phyloP scores from a whole-genome alignment of 1,139 yeast genomes.

The Protomyces lactucae-debilis region DNA sequence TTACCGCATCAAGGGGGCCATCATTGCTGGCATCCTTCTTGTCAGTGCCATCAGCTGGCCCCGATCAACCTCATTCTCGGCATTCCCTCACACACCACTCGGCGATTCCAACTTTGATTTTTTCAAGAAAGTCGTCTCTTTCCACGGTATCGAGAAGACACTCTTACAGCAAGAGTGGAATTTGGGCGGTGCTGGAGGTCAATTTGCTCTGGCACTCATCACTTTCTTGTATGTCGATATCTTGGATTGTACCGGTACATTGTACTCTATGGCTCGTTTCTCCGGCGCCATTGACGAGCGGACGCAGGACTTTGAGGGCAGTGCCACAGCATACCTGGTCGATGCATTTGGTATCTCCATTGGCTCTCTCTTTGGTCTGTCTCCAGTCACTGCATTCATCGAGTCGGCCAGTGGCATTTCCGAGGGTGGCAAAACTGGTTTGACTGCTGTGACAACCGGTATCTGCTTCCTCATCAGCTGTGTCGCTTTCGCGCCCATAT shows the following conservation, averaged over 20 bases:
- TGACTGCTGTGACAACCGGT: constrained; percentile 31
- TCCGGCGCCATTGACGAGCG: constrained; percentile 30
- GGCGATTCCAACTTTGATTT: constrained; percentile 31
- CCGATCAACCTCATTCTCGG: constrained; percentile 28
- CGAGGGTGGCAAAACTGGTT: constrained; percentile 33
- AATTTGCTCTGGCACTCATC: constrained; percentile 32
- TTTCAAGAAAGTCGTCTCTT: constrained; percentile 32
- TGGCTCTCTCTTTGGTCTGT: constrained; percentile 32
- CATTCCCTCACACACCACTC: constrained; percentile 30
- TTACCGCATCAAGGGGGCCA: constrained; percentile 33
- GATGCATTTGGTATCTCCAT: constrained; percentile 32
- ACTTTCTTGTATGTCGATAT: constrained; percentile 33
- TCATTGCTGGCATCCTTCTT: constrained; percentile 31
- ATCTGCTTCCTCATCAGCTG: constrained; percentile 32
- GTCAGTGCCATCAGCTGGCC: constrained; percentile 34
- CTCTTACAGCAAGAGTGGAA: constrained; percentile 32
- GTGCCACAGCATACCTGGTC: constrained; percentile 32
- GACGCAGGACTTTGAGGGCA: constrained; percentile 33
- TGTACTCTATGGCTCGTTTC: constrained; percentile 33
- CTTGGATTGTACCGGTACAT: constrained; percentile 31
- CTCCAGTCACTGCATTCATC: constrained; percentile 33
- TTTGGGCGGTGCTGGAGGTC: constrained; percentile 26
- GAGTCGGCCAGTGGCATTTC: constrained; percentile 34
- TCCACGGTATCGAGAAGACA: constrained; percentile 31
- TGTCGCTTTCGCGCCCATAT: constrained; percentile 32